These are phyloP conservation scores for Furcasterigmium furcatum DNA, from an alignment of 2,329 filamentous ascomycete species.

Conservation along the genomic window DNA sequence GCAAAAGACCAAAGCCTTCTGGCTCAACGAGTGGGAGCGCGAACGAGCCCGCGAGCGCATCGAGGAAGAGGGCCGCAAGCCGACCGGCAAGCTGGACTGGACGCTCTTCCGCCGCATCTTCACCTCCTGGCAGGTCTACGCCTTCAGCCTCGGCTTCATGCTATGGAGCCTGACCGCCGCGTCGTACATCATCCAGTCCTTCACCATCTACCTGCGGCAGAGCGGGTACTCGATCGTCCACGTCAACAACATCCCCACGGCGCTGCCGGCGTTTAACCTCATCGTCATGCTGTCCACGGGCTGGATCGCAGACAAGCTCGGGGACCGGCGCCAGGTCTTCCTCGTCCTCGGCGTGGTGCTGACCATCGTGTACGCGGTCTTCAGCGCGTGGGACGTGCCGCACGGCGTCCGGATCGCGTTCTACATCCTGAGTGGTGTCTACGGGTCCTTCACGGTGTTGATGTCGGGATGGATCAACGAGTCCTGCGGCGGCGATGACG, in stretches of 20 bases:
- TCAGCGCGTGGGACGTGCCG: constrained; percentile 32
- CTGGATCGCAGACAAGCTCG: constrained; percentile 29
- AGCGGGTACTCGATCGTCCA: constrained; percentile 28
- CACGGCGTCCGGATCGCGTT: constrained; percentile 31
- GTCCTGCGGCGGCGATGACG: constrained; percentile 1
- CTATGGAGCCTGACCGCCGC: constrained; percentile 35
- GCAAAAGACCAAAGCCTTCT: constrained; percentile 35
- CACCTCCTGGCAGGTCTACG: constrained; percentile 38
- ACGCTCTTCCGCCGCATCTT: constrained; percentile 32
- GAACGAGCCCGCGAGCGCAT: constrained; percentile 66
- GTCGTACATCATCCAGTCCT: constrained; percentile 36
- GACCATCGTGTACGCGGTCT: constrained; percentile 29
- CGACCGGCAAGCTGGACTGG: constrained; percentile 30
- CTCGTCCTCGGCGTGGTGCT: constrained; percentile 28
- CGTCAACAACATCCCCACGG: constrained; percentile 42
- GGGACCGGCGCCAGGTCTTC: constrained; percentile 30
- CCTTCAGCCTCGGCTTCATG: constrained; percentile 34
- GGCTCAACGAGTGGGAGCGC: constrained; percentile 51
- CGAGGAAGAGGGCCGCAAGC: constrained; percentile 47
- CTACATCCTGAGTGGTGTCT: constrained; percentile 34
- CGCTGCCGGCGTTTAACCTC: constrained; percentile 38
- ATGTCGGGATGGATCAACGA: constrained; percentile 1
- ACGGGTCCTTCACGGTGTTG: constrained; percentile 35
- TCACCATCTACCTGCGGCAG: constrained; percentile 35
- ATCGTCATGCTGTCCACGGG: constrained; percentile 34